Conservation (phyloP, 106 monocot species). For the Apostasia shenzhenica region DNA sequence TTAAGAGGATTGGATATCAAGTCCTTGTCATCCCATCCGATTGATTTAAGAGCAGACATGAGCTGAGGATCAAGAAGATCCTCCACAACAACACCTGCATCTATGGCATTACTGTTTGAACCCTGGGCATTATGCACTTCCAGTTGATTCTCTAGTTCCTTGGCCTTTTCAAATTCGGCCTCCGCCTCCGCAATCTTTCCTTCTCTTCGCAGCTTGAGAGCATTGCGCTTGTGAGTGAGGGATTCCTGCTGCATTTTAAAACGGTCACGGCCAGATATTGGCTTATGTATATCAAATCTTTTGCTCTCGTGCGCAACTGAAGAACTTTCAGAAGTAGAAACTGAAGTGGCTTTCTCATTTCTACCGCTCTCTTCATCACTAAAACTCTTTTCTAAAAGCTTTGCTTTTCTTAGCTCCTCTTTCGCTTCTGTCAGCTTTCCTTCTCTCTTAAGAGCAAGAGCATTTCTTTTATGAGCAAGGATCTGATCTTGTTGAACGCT, state of each 20-base stretch:
- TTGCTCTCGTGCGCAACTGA: conserved; percentile 21
- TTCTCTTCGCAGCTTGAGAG: conserved; percentile 84
- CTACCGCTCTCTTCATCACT: conserved; percentile 25
- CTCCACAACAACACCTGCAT: conserved; percentile 25
- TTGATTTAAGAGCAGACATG: conserved; percentile 65
- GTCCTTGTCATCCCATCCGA: conserved; percentile 74
- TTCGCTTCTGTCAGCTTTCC: conserved; percentile 84
- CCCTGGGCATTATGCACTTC: conserved; percentile 40
- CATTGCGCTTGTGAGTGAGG: conserved; percentile 83
- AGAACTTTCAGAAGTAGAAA: conserved; percentile 9
- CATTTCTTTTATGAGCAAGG: conserved; percentile 66
- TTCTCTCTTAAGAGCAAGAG: conserved; percentile 77
- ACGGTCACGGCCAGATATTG: conserved; percentile 56
- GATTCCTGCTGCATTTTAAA: conserved; percentile 90
- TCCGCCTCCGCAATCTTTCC: conserved; percentile 85
- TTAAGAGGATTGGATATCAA: conserved; percentile 16
- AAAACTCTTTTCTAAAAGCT: conserved; percentile 64
- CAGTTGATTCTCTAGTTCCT: conserved; percentile 69
- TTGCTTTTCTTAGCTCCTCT: conserved; percentile 78
- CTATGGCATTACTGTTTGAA: conserved; percentile 10
- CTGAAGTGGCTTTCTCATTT: conserved; percentile 10
- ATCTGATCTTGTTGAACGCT: conserved; percentile 46
- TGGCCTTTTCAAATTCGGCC: conserved; percentile 67
- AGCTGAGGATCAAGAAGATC: conserved; percentile 90
- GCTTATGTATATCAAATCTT: conserved; percentile 35